Conservation (phyloP, 2,329 filamentous ascomycete genomes). For the Aspergillaceae sp. region DNA sequence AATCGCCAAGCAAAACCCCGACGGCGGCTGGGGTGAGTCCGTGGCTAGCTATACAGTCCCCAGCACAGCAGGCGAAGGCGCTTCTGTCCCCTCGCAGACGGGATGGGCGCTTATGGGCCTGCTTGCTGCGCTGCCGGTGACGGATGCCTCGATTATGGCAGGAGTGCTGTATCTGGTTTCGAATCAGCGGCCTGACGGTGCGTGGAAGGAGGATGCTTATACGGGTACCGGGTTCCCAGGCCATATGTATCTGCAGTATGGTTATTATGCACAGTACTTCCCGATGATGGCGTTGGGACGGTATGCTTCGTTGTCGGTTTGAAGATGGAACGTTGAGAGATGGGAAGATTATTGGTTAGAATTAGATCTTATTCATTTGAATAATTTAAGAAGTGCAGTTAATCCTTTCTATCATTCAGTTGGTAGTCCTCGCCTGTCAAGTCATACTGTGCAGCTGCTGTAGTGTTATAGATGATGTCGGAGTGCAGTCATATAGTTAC, state of each 20-base stretch:
- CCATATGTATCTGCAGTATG: background rate
- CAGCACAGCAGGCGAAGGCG: constrained; percentile 5
- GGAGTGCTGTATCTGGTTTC: constrained; percentile 13
- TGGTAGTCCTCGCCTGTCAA: no score
- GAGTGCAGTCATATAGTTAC: no score
- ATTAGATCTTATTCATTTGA: no score
- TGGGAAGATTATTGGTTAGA: no score
- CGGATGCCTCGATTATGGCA: constrained; percentile 5
- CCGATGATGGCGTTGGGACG: background rate
- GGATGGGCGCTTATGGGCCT: constrained; percentile 26
- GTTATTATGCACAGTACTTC: background rate
- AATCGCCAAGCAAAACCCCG: constrained; percentile 16
- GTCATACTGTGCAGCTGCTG: no score
- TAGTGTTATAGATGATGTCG: no score
- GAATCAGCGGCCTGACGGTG: constrained; percentile 1
- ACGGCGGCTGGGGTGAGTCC: constrained; percentile 27
- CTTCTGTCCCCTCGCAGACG: constrained; percentile 24
- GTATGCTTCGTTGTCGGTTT: background rate
- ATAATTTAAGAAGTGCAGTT: no score
- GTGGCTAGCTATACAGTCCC: constrained; percentile 13
- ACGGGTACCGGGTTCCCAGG: constrained; percentile 18
- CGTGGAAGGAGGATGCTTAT: constrained; percentile 11
- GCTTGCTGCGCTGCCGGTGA: constrained; percentile 6
- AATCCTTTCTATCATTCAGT: no score
- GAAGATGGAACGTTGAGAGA: constrained; percentile 1